Evolutionary conservation across 2,329 filamentous ascomycete genomes (phyloP), one percentile per base, ranked within the genome.

Genomic region (Fusarium duplospermum): DNA sequence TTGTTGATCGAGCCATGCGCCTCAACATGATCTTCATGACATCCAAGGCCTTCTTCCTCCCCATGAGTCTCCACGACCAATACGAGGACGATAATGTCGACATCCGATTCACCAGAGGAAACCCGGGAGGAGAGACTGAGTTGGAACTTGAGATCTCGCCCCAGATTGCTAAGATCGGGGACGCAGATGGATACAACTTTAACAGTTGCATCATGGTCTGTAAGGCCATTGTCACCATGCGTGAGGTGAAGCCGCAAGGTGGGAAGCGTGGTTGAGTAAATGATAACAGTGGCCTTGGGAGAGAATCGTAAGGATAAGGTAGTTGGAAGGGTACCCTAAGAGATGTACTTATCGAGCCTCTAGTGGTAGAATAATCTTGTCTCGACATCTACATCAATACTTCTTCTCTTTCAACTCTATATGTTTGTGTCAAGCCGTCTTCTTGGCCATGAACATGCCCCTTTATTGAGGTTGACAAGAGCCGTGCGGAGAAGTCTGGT

Each of bases 61-160:
- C 47, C 4, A 59, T 24, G 36, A 31, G 31, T 33, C 5, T 54
- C 16, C 10, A 11, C 0, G 7, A 40, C 3, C 36, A 70, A 3
- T 35, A 35, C 31, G 27, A 64, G n/a, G 27, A 60, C 8, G 62
- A 64, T 2, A 9, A 60, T 18, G 8, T 70, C n/a, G 58, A 67
- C 11, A 16, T 74, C 11, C 27, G 24, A 24, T 16, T 14, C 22
- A 54, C 13, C 2, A 16, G 38, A 29, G 72, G 72, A 14, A 11
- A 66, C 3, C 4, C 6, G 9, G 18, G n/a, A 4, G 62, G 54
- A 20, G 24, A 65, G 1, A 31, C 35, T 6, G 14, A 35, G 10
- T 13, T 73, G 22, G 72, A 70, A 2, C 14, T 73, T n/a, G 9
- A 64, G n/a, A 58, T 75, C 27, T 62, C 72, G 9, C 72, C 72